A percentile compares a stretch with the other conserved stretches of the same genome.
These are phyloP conservation scores for Phytopythium aichiense DNA, from an alignment of 352 stramenopile genomes.

Conservation along the genomic window DNA sequence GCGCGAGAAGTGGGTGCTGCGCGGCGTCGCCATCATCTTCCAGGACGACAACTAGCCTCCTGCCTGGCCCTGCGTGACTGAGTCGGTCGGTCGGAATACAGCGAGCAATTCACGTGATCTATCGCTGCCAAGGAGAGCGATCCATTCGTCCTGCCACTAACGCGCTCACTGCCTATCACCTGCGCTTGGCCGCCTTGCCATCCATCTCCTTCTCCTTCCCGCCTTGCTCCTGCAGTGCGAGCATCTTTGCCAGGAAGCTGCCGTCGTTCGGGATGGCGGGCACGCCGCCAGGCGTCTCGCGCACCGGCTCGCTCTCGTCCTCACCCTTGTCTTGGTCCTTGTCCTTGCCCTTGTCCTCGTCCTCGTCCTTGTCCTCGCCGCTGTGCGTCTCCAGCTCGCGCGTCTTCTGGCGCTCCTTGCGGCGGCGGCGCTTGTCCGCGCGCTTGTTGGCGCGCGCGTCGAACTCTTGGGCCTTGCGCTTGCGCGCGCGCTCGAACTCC, in stretches of 20 bases:
- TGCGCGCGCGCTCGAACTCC: constrained; percentile 64
- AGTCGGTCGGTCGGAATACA: too few species aligned
- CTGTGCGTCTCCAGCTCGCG: constrained; percentile 22
- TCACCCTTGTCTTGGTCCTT: constrained; percentile 12
- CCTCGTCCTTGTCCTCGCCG: constrained; percentile 14
- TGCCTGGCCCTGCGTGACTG: too few species aligned
- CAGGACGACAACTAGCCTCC: constrained; percentile 91
- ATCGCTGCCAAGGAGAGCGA: too few species aligned
- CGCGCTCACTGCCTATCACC: too few species aligned
- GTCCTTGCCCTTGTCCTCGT: constrained; percentile 14
- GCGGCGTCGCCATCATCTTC: constrained; percentile 92
- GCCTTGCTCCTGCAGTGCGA: constrained; percentile 33
- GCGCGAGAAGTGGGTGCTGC: constrained; percentile 93
- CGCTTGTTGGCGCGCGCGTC: constrained; percentile 63
- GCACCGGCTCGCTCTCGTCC: constrained; percentile 14
- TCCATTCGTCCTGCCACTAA: too few species aligned
- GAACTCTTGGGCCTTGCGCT: constrained; percentile 65
- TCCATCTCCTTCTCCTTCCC: constrained; percentile 16
- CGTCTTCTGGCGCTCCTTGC: constrained; percentile 66
- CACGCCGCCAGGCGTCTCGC: constrained; percentile 68
- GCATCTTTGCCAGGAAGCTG: constrained; percentile 72
- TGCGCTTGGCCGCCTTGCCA: not conserved
- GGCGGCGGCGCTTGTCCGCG: constrained; percentile 70
- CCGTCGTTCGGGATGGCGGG: constrained; percentile 78
- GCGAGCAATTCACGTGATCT: too few species aligned